Evolutionary conservation across 805 yeast species (phyloP).

Genomic region (Monosporozyma yasuniensis): DNA sequence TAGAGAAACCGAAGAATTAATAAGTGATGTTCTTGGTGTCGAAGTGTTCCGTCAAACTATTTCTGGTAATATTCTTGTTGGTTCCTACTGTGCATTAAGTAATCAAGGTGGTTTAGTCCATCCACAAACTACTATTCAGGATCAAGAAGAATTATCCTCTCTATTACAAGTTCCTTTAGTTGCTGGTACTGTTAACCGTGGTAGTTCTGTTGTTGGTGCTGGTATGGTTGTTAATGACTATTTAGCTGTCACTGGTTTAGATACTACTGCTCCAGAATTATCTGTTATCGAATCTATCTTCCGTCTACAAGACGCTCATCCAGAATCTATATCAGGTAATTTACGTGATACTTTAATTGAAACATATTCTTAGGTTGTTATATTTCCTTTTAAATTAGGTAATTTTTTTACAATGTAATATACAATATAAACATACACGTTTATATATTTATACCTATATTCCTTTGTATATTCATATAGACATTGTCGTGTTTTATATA

Average conservation of each 20-base stretch:
- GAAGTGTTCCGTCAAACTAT: conserved; percentile 99
- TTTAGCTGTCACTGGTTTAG: conserved; percentile 93
- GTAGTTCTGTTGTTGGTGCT: conserved; percentile 95
- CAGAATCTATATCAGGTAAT: conserved; percentile 74
- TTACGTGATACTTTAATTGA: conserved; percentile 88
- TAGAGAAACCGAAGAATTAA: conserved; percentile 96
- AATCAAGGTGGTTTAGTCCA: conserved; percentile 98
- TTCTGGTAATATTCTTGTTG: conserved; percentile 96
- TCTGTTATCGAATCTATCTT: conserved; percentile 95
- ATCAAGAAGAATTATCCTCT: conserved; percentile 95
- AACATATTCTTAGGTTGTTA: conserved; percentile 56
- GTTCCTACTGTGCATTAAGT: conserved; percentile 88
- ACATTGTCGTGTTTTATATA: conserved; percentile 1
- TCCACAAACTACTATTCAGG: conserved; percentile 94
- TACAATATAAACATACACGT: not conserved
- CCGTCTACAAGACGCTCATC: conserved; percentile 85
- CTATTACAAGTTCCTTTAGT: conserved; percentile 94
- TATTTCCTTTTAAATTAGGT: not conserved
- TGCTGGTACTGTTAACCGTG: conserved; percentile 97
- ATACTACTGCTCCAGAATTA: conserved; percentile 97
- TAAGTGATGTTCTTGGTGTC: conserved; percentile 96
- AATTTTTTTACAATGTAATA: not conserved
- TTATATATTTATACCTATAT: not conserved
- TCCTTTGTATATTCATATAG: not conserved
- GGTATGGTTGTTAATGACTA: conserved; percentile 99